Evolutionary conservation across 768 basidiomycete species (phyloP).

Genomic region (Mycena filopes): DNA sequence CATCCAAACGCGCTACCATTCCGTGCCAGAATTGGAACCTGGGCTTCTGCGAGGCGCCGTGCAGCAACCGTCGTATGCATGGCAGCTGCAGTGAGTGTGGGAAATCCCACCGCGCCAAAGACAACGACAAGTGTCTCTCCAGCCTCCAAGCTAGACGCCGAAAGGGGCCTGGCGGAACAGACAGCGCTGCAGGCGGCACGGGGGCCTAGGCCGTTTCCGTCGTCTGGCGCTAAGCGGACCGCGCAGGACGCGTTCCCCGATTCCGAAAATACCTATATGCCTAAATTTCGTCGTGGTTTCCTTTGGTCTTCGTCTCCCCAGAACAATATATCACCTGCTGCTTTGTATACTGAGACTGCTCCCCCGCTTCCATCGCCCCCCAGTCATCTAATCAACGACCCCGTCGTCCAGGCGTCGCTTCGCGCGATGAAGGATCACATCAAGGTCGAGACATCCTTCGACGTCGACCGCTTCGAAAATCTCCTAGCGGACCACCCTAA

Average conservation of each 20-base stretch:
- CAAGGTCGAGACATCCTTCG: constrained; percentile 41
- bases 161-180: constrained; percentile 15
- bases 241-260: constrained; percentile 10
- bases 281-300: constrained; percentile 25
- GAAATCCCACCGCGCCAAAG: constrained; percentile 24
- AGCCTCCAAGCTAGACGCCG: constrained; percentile 6
- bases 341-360: constrained; percentile 26
- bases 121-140: constrained; percentile 10
- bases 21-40: constrained; percentile 32
- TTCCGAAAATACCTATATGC: constrained; percentile 5
- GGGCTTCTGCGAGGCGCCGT: constrained; percentile 27
- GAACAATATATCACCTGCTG: constrained; percentile 26
- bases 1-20: neutral
- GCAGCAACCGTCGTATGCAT: constrained; percentile 22
- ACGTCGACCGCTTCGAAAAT: constrained; percentile 36
- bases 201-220: constrained; percentile 42
- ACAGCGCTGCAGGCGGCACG: constrained; percentile 41
- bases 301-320: constrained; percentile 18
- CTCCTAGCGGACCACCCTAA: constrained; percentile 42
- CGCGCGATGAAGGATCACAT: constrained; percentile 29
- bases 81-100: constrained; percentile 29
- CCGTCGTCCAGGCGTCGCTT: constrained; percentile 13
- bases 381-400: constrained; percentile 16
- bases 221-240: constrained; percentile 2
- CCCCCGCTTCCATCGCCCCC: constrained; percentile 30